Conservation (phyloP, 1,284 basidiomycete species). For the Trametes pubescens region DNA sequence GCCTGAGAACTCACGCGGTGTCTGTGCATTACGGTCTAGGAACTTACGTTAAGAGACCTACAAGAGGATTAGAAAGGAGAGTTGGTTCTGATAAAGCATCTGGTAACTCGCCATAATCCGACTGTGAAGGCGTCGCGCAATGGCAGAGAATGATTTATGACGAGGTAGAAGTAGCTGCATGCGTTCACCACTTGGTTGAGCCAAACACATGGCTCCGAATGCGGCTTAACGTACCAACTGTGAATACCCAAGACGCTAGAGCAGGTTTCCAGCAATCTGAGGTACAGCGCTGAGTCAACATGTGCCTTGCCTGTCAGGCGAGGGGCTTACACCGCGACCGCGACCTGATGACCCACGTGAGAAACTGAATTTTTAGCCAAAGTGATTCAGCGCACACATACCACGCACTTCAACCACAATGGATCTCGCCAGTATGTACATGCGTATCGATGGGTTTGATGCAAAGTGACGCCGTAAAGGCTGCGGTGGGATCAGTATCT, state of each 20-base stretch:
- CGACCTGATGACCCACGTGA: not conserved
- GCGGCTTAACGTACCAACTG: not conserved
- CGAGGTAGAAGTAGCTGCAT: not conserved
- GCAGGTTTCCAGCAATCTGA: not conserved
- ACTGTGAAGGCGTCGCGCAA: not conserved
- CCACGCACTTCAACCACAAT: not conserved
- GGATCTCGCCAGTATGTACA: not conserved
- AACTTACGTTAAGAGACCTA: constrained; percentile 3
- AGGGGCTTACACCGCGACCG: too few species aligned
- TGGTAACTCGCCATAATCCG: not conserved
- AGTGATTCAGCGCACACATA: not conserved
- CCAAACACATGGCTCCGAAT: not conserved
- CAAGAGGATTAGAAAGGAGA: too few species aligned
- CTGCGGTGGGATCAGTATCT: not conserved
- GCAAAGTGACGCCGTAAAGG: not conserved
- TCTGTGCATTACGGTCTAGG: too few species aligned
- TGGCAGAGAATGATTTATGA: not conserved
- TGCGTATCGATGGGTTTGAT: not conserved
- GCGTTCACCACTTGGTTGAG: too few species aligned
- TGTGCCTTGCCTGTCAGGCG: not conserved
- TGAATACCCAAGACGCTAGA: constrained; percentile 1
- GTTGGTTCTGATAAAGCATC: too few species aligned
- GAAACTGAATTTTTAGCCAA: not conserved
- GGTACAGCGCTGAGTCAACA: not conserved
- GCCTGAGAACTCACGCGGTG: not conserved